Evolutionary conservation across 305 asterid species (phyloP).

Genomic region (Coffea humblotiana): DNA sequence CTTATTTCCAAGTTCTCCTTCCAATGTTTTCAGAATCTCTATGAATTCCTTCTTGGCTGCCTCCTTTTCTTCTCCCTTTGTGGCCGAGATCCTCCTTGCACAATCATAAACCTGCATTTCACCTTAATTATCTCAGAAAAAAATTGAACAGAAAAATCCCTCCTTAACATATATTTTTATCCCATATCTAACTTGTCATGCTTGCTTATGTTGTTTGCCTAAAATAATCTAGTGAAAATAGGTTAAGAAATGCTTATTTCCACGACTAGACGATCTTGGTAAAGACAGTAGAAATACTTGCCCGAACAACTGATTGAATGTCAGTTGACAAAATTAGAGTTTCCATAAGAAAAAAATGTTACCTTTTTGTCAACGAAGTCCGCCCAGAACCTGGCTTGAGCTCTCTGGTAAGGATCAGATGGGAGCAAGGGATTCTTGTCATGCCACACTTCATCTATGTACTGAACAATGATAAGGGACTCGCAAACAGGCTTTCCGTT

Average conservation of each 20-base stretch:
- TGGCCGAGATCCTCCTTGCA: neutral
- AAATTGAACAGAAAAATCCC: too few relatives aligned
- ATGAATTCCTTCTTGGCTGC: constrained; percentile 26
- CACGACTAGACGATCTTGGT: too few relatives aligned
- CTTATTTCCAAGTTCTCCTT: constrained; percentile 30
- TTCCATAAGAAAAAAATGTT: too few relatives aligned
- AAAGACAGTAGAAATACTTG: too few relatives aligned
- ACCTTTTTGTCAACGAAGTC: constrained; percentile 20
- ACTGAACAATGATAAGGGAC: constrained; percentile 18
- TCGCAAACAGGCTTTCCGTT: constrained; percentile 22
- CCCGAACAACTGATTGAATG: too few relatives aligned
- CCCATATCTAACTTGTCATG: too few relatives aligned
- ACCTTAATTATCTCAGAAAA: too few relatives aligned
- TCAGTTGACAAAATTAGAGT: too few relatives aligned
- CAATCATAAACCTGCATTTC: neutral
- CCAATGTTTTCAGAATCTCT: constrained; percentile 22
- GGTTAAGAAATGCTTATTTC: too few relatives aligned
- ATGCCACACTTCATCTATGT: constrained; percentile 23
- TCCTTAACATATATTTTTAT: too few relatives aligned
- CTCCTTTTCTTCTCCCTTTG: constrained; percentile 12
- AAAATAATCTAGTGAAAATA: too few relatives aligned
- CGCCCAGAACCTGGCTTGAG: constrained; percentile 22
- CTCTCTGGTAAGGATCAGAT: constrained; percentile 11
- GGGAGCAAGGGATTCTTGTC: constrained; percentile 6
- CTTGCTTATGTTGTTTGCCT: too few relatives aligned